A percentile compares a stretch with the other conserved stretches of the same genome.
These are phyloP conservation scores for Paraphoma sp. DNA, from an alignment of 2,329 filamentous ascomycete species.

Conservation along the genomic window DNA sequence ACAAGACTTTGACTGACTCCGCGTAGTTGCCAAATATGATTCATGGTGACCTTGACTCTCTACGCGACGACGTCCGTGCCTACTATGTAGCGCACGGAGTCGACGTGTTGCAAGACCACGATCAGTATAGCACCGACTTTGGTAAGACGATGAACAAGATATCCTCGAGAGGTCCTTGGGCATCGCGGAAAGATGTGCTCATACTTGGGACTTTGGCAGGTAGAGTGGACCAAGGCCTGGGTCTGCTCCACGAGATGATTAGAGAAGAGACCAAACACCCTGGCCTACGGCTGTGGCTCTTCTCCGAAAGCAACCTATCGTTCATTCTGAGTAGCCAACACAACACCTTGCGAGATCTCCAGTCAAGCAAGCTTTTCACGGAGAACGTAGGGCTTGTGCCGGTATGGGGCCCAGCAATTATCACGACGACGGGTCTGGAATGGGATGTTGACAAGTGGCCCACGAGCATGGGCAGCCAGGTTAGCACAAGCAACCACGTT, in stretches of 20 bases:
- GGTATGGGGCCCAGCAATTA: slow-evolving; percentile 76
- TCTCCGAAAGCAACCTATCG: slow-evolving; percentile 81
- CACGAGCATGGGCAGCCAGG: slow-evolving; percentile 60
- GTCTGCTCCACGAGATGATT: slow-evolving; percentile 85
- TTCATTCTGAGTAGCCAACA: slow-evolving; percentile 76
- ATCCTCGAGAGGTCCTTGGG: slow-evolving; percentile 49
- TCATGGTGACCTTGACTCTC: slow-evolving; percentile 90
- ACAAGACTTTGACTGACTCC: slow-evolving; percentile 16
- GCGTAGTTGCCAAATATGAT: slow-evolving; percentile 64
- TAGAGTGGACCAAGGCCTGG: slow-evolving; percentile 89
- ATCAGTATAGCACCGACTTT: slow-evolving; percentile 92
- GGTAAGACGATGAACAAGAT: slow-evolving; percentile 74
- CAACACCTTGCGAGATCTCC: slow-evolving; percentile 72
- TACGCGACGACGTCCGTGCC: slow-evolving; percentile 66
- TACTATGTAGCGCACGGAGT: slow-evolving; percentile 71
- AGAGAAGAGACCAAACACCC: slow-evolving; percentile 55
- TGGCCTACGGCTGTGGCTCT: slow-evolving; percentile 69
- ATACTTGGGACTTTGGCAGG: slow-evolving; percentile 86
- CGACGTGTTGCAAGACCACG: slow-evolving; percentile 71
- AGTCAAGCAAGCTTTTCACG: slow-evolving; percentile 63
- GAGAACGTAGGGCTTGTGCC: slow-evolving; percentile 88
- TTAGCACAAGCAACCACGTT: slow-evolving; percentile 60
- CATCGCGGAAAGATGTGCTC: slow-evolving; percentile 66
- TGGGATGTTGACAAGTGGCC: slow-evolving; percentile 90
- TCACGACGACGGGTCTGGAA: slow-evolving; percentile 80